Evolutionary conservation across 805 yeast species (phyloP), one percentile per base, ranked within the genome.

Genomic region (Yarrowia deformans): DNA sequence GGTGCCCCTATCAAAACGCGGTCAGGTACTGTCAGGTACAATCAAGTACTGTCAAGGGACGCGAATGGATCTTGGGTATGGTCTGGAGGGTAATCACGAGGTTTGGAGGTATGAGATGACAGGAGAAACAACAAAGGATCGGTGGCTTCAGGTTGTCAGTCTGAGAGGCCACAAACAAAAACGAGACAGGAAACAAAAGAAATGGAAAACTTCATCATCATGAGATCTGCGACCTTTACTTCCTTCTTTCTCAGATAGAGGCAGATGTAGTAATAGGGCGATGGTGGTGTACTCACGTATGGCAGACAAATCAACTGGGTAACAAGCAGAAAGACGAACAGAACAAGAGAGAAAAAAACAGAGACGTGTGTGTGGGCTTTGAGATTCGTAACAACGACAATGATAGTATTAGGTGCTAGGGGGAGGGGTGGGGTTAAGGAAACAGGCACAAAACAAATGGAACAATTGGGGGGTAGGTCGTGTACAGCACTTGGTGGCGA

Each of bases 361-460:
- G 29, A 23, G 29, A 23, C 29, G 29, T 23, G 29, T 23, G 29
- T 16, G 35, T 8, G 37, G 29, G 32, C 14, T n/a, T 54, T 54
- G 40, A 46, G 46, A 39, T 23, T 23, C 29, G 29, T 2, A n/a
- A n/a, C n/a, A 39, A 50, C 42, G 56, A 35, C 42, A 52, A 55
- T 55, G 61, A 55, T 39, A 55, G 61, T 55, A 55, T 54, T 55
- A 40, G 46, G 34, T 40, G 61, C 61, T 55, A 55, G 29, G 61
- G 29, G 61, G n/a, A n/a, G n/a, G n/a, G n/a, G n/a, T n/a, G n/a
- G n/a, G 61, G 61, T 55, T 39, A 55, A 40, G 23, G 18, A 13
- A 54, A 12, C 16, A 14, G 19, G 46, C 35, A 55, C 46, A 55
- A 40, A 40, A 18, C 2, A 43, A 8, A n/a, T 6, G 18, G 9